A percentile compares a stretch with the other conserved stretches of the same genome.
Conservation (phyloP, 2,329 filamentous ascomycete species). For the Cladophialophora exuberans region DNA sequence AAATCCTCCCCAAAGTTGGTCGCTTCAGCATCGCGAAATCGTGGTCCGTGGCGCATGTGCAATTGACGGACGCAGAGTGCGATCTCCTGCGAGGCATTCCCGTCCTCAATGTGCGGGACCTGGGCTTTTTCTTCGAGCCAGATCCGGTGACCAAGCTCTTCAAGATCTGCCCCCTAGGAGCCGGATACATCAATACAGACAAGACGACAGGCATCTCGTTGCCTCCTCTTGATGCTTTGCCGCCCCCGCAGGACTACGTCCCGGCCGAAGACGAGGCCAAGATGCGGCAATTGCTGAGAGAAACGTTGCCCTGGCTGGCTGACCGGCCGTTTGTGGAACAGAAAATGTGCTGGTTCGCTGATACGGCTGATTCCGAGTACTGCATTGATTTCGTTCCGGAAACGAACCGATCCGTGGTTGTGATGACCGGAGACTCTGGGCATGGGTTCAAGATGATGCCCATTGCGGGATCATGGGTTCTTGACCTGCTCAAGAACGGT, state of each 20-base stretch:
- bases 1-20: conserved; percentile 54
- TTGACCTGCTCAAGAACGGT: conserved; percentile 49
- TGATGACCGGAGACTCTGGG: conserved; percentile 62
- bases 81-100: conserved; percentile 60
- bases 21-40: conserved; percentile 58
- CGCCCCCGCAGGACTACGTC: conserved; percentile 47
- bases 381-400: conserved; percentile 62
- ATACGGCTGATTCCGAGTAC: conserved; percentile 63
- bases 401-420: conserved; percentile 51
- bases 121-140: conserved; percentile 69
- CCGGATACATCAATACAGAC: conserved; percentile 59
- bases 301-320: conserved; percentile 58
- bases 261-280: conserved; percentile 57
- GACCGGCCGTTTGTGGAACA: conserved; percentile 60
- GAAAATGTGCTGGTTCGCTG: conserved; percentile 66
- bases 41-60: conserved; percentile 64
- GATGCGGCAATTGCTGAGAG: conserved; percentile 54
- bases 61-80: conserved; percentile 59
- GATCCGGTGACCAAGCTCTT: conserved; percentile 61
- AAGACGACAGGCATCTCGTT: conserved; percentile 44
- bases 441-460: conserved; percentile 68
- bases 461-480: conserved; percentile 60
- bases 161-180: conserved; percentile 64
- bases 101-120: conserved; percentile 63
- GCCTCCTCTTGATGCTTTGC: conserved; percentile 44